Evolutionary conservation across 306 rosid species (phyloP), one percentile per base, ranked within the genome.

Genomic region (Quercus gilva): DNA sequence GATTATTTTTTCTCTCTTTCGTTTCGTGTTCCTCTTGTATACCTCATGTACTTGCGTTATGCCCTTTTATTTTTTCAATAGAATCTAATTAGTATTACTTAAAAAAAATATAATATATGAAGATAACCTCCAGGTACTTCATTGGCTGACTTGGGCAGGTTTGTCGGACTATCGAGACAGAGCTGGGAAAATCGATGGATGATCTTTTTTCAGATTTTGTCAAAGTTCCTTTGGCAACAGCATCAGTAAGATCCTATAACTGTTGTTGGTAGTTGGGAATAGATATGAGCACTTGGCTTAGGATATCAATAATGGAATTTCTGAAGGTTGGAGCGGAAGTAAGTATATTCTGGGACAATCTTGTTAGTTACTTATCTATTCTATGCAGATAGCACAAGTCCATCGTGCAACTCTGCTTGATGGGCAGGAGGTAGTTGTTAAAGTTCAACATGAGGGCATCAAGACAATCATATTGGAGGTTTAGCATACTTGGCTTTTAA

Each of bases 381-480:
- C 74, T 70, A 74, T 83, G 84, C 86, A 96, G 99, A 96, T 96
- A 88, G 99, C 99, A 15, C 99, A 96, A 90, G 99, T 93, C 68
- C 99, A 93, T 79, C 92, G 97, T 57, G 98, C 99, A 69, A 91
- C 93, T 79, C 89, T 96, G 84, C 91, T 92, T 37, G 75, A 93
- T 55, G 99, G 99, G 79, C 86, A 76, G 89, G 93, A 96, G 79
- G 99, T 91, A 71, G 97, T 96, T 76, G 90, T 96, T 84, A 96
- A 96, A 91, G 98, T 96, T 79, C 99, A 96, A 77, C 98, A 96
- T 64, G 98, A 89, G 78, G 97, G 91, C 74, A 67, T 96, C 78
- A 96, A 96, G 88, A 59, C 86, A 55, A 75, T 93, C 71, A 93
- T 96, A 87, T 84, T 96, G 80, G 97, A 96, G 98, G 99, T 96